phyloP scores from a whole-genome alignment of 2,329 filamentous ascomycete genomes.

The Paracamarosporium sp. region DNA sequence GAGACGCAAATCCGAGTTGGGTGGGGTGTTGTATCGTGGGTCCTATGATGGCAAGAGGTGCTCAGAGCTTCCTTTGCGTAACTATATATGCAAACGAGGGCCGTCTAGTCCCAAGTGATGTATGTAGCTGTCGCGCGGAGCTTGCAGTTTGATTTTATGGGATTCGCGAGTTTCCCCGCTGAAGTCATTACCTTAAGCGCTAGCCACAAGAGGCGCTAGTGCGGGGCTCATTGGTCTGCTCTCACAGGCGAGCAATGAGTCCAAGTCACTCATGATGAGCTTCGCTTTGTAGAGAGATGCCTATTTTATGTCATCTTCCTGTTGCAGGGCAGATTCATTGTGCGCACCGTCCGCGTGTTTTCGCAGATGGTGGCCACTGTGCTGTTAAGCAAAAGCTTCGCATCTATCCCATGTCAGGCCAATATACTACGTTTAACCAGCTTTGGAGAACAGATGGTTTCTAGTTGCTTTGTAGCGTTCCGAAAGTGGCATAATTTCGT shows the following conservation, averaged over 20 bases:
- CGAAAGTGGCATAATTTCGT: background rate
- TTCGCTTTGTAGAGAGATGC: background rate
- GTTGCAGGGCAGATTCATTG: no score
- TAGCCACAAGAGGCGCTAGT: background rate
- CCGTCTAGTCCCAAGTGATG: background rate
- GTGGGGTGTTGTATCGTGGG: background rate
- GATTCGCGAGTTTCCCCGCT: background rate
- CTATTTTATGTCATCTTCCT: background rate
- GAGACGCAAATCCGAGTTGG: background rate
- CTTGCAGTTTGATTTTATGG: background rate
- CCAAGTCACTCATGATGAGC: background rate
- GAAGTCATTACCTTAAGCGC: constrained; percentile 2
- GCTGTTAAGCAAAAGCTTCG: background rate
- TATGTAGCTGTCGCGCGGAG: background rate
- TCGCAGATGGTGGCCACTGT: background rate
- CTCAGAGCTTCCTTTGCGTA: background rate
- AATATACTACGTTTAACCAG: background rate
- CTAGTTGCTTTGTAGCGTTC: background rate
- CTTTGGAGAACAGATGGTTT: no score
- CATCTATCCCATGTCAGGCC: background rate
- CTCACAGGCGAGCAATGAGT: background rate
- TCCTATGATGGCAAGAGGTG: background rate
- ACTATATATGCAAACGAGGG: background rate
- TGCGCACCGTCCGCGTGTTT: no score
- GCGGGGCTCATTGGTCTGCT: background rate